Evolutionary conservation across 805 yeast genomes (phyloP), one percentile per base, ranked within the genome.

Genomic region (Ogataea philodendri): DNA sequence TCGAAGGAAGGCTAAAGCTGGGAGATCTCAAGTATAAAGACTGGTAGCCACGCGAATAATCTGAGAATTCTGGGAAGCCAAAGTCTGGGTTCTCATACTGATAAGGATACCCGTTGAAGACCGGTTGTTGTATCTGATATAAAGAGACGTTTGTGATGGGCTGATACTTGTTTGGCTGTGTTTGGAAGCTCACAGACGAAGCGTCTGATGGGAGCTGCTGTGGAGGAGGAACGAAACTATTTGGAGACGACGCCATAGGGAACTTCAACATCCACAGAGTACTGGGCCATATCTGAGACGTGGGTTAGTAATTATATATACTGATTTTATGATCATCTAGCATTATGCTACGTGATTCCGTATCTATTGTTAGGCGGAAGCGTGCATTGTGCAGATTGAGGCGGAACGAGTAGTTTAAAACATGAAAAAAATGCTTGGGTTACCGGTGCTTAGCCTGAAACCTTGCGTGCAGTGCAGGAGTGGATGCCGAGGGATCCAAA

Each of bases 231-330:
- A 16, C 9, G 8, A 26, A 26, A 15, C 20, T 14, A 13, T 19
- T 19, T 13, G 29, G 29, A 15, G 21, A 13, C 9, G 29, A 26
- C n/a, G 29, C 21, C 29, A 26, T 26, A 16, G 20, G 20, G 29
- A 26, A 13, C 20, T 26, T 26, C 29, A 26, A 26, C 29, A 26
- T 26, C 17, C 15, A 26, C 13, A 21, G 22, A 21, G n/a, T n/a
- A n/a, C n/a, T n/a, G n/a, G n/a, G n/a, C n/a, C n/a, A n/a, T n/a
- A n/a, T n/a, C n/a, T n/a, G n/a, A n/a, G n/a, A n/a, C n/a, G n/a
- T n/a, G n/a, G n/a, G n/a, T n/a, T n/a, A n/a, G n/a, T n/a, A n/a
- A n/a, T n/a, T n/a, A n/a, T n/a, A n/a, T n/a, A n/a, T n/a, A n/a
- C n/a, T n/a, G n/a, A n/a, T n/a, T n/a, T n/a, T n/a, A n/a, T n/a